phyloP scores from a whole-genome alignment of 2,329 filamentous ascomycete species.

The Ophiocordyceps australis region DNA sequence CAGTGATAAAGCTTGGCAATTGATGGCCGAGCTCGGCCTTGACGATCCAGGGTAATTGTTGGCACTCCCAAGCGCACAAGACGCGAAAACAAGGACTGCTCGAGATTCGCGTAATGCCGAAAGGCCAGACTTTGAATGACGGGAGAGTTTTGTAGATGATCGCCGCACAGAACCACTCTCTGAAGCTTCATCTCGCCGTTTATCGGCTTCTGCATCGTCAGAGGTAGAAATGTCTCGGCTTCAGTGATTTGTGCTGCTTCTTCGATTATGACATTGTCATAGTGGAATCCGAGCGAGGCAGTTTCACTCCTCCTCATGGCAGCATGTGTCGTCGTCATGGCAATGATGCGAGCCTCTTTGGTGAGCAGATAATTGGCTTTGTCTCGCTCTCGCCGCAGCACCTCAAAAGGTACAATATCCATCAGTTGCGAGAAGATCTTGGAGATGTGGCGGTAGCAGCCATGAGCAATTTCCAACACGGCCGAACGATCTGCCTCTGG shows the following conservation, averaged over 20 bases:
- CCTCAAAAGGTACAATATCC: conserved; percentile 89
- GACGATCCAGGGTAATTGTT: conserved; percentile 74
- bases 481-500: conserved; percentile 42
- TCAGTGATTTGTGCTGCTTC: conserved; percentile 97
- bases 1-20: conserved; percentile 85
- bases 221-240: conserved; percentile 88
- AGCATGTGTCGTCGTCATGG: conserved; percentile 97
- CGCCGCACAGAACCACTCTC: conserved; percentile 79
- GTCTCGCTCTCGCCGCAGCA: conserved; percentile 71
- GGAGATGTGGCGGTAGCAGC: conserved; percentile 75
- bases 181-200: conserved; percentile 61
- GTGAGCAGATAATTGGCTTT: conserved; percentile 92
- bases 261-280: conserved; percentile 97
- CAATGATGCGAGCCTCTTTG: conserved; percentile 91
- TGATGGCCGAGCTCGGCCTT: conserved; percentile 74
- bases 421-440: conserved; percentile 86
- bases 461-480: conserved; percentile 58
- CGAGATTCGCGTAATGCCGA: conserved; percentile 85
- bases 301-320: conserved; percentile 90
- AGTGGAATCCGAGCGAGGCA: conserved; percentile 79
- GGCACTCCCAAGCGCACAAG: conserved; percentile 87
- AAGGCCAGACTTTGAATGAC: conserved; percentile 91
- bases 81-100: conserved; percentile 86
- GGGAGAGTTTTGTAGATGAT: conserved; percentile 92
- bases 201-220: conserved; percentile 73